Base-by-base conservation (phyloP, 768 basidiomycete genomes). In the Trametes punicea region DNA sequence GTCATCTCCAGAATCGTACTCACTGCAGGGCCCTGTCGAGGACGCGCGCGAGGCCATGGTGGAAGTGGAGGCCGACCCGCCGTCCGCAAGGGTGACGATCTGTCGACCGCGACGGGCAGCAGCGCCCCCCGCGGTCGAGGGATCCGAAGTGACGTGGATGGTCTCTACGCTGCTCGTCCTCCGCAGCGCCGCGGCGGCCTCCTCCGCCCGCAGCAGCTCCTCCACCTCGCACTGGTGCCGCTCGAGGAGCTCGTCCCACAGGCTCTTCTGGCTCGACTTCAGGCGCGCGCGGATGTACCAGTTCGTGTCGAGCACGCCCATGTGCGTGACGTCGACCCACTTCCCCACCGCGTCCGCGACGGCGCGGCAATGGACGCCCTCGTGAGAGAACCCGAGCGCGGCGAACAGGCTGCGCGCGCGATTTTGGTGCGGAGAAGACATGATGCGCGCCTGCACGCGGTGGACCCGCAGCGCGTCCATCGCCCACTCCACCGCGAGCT, bases 321-420 rank as follows among this genome's bases (percentile, higher is more conserved):
- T 57, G 33, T 61, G 59, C 30, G 55, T 57, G 20, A 69, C 62
- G 39, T 69, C 66, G 23, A 58, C 33, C 64, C 64, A 69, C n/a
- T 68, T 70, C 3, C 64, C 69, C 6, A 63, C 65, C 4, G 75
- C 71, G 57, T 77, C 77, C 63, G 68, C 79, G 51, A 82, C 79
- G 0, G 80, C 75, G 40, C 80, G 75, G 29, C 85, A 79, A 39
- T 79, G 77, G 8, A 75, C 80, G 42, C 87, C 87, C 69, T 90
- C 87, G 56, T 83, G 79, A 6, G 67, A 67, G 64, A 90, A 87
- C 8, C 81, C 81, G 51, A 75, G 63, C 41, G 73, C 67, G 6
- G 81, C 76, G 60, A 87, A 82, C 11, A 87, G 64, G 15, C 71
- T 71, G 25, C 79, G 62, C 1, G 76, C 75, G 27, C 65, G 68